phyloP scores from a whole-genome alignment of 495 filamentous ascomycete genomes.

The Penicillium taxi region DNA sequence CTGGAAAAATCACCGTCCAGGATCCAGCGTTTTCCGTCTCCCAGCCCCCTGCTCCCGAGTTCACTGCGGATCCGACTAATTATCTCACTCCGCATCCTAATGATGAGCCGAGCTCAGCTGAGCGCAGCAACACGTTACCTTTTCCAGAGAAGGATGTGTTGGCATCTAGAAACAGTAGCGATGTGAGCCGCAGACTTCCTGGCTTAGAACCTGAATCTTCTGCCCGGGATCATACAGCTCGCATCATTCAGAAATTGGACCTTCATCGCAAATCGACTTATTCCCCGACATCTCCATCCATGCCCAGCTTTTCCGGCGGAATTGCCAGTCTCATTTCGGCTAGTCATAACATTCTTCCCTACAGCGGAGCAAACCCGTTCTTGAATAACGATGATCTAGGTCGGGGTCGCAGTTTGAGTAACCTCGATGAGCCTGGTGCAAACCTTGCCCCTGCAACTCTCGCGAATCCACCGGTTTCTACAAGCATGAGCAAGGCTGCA shows the following conservation, averaged over 20 bases:
- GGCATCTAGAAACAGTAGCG: slow-evolving; percentile 60
- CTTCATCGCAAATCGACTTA: slow-evolving; percentile 72
- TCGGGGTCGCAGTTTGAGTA: slow-evolving; percentile 25
- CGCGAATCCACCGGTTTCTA: slow-evolving; percentile 75
- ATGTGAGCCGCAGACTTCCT: slow-evolving; percentile 49
- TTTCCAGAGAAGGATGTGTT: slow-evolving; percentile 55
- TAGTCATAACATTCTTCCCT: slow-evolving; percentile 68
- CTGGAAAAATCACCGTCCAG: slow-evolving; percentile 44
- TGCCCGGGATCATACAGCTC: slow-evolving; percentile 71
- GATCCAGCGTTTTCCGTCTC: slow-evolving; percentile 92
- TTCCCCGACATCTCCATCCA: slow-evolving; percentile 29
- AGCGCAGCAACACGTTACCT: slow-evolving; percentile 58
- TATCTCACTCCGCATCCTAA: slow-evolving; percentile 51
- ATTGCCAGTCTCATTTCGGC: slow-evolving; percentile 83
- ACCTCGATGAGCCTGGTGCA: slow-evolving; percentile 41
- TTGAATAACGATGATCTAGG: slow-evolving; percentile 27
- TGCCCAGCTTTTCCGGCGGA: slow-evolving; percentile 49
- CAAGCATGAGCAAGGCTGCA: slow-evolving; percentile 80
- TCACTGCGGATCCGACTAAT: slow-evolving; percentile 69
- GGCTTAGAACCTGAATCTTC: slow-evolving; percentile 46
- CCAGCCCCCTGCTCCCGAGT: slow-evolving; percentile 78
- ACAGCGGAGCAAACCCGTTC: slow-evolving; percentile 37
- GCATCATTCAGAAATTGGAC: slow-evolving; percentile 89
- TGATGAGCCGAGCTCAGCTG: slow-evolving; percentile 46
- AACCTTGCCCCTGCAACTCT: slow-evolving; percentile 78